These are phyloP conservation scores for Xylaria sp. DNA, from an alignment of 2,329 filamentous ascomycete species.

Conservation along the genomic window DNA sequence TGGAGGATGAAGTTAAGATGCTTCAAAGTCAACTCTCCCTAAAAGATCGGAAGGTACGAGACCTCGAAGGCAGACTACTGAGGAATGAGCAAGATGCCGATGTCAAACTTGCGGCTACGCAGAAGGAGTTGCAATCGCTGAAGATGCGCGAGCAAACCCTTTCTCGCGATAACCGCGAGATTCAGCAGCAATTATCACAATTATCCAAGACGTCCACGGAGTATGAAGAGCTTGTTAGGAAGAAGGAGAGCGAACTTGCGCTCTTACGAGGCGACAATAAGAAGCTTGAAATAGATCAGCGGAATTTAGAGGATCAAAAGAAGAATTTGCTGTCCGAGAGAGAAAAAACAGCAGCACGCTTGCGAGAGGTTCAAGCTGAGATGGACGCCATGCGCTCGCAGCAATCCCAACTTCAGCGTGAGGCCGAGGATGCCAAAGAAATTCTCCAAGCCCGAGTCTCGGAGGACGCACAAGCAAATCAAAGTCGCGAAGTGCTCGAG, in stretches of 20 bases:
- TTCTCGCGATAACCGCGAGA: constrained; percentile 80
- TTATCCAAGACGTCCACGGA: constrained; percentile 92
- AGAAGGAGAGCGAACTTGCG: constrained; percentile 92
- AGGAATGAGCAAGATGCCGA: constrained; percentile 90
- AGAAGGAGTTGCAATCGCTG: constrained; percentile 80
- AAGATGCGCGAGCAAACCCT: constrained; percentile 82
- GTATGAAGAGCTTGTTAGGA: constrained; percentile 91
- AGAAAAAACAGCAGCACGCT: constrained; percentile 77
- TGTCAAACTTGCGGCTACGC: constrained; percentile 79
- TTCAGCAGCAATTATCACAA: constrained; percentile 86
- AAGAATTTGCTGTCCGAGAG: constrained; percentile 77
- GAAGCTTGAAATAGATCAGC: constrained; percentile 83
- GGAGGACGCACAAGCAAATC: constrained; percentile 85
- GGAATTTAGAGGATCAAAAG: constrained; percentile 82
- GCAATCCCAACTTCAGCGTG: constrained; percentile 84
- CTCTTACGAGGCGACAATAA: constrained; percentile 87
- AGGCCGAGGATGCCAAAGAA: constrained; percentile 87
- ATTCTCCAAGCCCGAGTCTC: constrained; percentile 89
- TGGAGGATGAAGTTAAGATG: constrained; percentile 89
- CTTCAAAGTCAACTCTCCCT: constrained; percentile 88
- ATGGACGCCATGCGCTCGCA: constrained; percentile 87
- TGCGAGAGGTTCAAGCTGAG: constrained; percentile 88
- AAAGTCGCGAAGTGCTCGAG: constrained; percentile 85
- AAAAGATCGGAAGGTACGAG: constrained; percentile 89
- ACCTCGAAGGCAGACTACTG: constrained; percentile 85